phyloP scores from a whole-genome alignment of 495 filamentous ascomycete genomes.

The Letharia lupina region DNA sequence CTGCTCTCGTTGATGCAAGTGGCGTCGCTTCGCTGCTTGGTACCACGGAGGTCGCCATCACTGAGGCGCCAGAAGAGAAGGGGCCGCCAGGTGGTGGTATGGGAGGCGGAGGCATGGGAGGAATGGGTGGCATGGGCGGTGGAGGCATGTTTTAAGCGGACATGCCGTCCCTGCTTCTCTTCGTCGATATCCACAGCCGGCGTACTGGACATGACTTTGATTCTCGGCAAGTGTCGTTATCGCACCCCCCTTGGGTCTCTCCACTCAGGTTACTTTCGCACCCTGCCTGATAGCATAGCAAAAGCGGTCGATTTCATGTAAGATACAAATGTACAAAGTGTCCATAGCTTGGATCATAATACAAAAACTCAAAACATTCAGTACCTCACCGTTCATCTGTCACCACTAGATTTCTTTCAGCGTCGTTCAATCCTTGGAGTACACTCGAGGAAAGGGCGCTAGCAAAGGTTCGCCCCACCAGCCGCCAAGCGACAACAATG shows the following conservation, averaged over 20 bases:
- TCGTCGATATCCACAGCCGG: slow-evolving; percentile 21
- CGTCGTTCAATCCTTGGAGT: neutral
- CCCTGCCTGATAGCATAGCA: slow-evolving; percentile 21
- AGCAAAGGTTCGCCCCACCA: slow-evolving; percentile 10
- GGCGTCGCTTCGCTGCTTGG: slow-evolving; percentile 95
- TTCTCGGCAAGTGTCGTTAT: slow-evolving; percentile 10
- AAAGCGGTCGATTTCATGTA: slow-evolving; percentile 20
- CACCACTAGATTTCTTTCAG: neutral
- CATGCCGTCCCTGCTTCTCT: neutral
- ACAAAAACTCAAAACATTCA: neutral
- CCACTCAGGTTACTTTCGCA: slow-evolving; percentile 24
- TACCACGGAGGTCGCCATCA: slow-evolving; percentile 95
- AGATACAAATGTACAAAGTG: slow-evolving; percentile 22
- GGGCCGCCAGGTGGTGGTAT: slow-evolving; percentile 57
- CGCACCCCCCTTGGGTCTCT: slow-evolving; percentile 15
- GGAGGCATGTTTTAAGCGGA: slow-evolving; percentile 38
- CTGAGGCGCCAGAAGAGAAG: slow-evolving; percentile 94
- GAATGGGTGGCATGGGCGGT: slow-evolving; percentile 66
- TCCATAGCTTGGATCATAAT: slow-evolving; percentile 14
- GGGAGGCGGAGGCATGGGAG: slow-evolving; percentile 51
- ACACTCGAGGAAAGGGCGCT: neutral
- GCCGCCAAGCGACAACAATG: neutral
- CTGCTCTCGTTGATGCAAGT: slow-evolving; percentile 84
- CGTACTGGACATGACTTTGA: slow-evolving; percentile 12
- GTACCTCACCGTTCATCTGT: neutral